phyloP scores from a whole-genome alignment of 2,329 filamentous ascomycete genomes.

The Botrytis byssoidea region DNA sequence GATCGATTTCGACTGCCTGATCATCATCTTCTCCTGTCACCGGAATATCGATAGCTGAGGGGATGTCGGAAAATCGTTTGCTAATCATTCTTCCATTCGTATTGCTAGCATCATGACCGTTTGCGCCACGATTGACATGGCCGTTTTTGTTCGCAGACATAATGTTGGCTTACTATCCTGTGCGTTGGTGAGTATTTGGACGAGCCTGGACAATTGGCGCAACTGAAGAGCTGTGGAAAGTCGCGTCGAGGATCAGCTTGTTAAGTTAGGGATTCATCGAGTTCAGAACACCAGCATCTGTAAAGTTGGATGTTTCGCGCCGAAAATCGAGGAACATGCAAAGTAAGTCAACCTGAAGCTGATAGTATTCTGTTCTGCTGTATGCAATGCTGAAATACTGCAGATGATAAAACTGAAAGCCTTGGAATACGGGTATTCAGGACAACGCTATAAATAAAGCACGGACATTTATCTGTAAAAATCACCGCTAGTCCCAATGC shows the following conservation, averaged over 20 bases:
- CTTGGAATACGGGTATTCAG: conserved; percentile 16
- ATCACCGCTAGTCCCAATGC: not conserved
- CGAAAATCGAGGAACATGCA: not conserved
- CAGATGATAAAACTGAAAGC: conserved; percentile 9
- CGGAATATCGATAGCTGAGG: conserved; percentile 64
- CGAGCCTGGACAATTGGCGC: conserved; percentile 16
- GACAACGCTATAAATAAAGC: conserved; percentile 16
- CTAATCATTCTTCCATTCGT: conserved; percentile 33
- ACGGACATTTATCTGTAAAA: not conserved
- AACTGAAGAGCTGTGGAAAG: conserved; percentile 12
- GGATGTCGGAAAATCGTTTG: conserved; percentile 62
- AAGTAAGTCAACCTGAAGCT: not conserved
- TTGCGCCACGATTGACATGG: conserved; percentile 33
- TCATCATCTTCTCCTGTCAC: conserved; percentile 62
- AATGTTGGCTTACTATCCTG: conserved; percentile 8
- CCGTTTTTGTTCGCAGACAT: conserved; percentile 35
- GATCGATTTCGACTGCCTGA: conserved; percentile 85
- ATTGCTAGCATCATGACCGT: conserved; percentile 29
- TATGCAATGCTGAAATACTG: conserved; percentile 9
- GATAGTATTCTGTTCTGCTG: not conserved
- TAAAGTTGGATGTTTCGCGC: not conserved
- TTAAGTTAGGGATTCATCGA: conserved; percentile 14
- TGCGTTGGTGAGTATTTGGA: conserved; percentile 5
- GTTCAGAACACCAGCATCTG: conserved; percentile 1
- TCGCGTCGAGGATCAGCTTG: conserved; percentile 21